Base-by-base conservation (phyloP, 768 basidiomycete genomes). In the Hygrophoropsis aurantiaca region DNA sequence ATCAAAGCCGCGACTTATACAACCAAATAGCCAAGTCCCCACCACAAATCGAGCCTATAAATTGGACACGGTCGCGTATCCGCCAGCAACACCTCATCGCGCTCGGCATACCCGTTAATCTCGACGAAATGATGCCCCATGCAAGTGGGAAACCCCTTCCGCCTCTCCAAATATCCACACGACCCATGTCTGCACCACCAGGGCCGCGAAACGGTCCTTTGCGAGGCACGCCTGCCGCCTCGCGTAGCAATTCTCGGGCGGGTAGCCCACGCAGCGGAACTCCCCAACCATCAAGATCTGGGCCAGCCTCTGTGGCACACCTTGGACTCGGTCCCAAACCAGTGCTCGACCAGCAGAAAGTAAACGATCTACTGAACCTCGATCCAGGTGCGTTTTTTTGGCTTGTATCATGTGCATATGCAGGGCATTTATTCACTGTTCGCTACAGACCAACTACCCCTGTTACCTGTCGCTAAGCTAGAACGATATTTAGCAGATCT, bases 51-150 rank as follows among this genome's bases (percentile, higher is more conserved):
- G 84, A 87, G 61, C 85, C 90, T n/a, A 84, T 92, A 44, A 94
- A 90, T 57, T 97, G 94, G 94, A 94, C 84, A 42, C 85, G 92
- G 39, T 95, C 93, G 47, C 81, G 89, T 36, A 93, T 92, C 61
- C 81, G 94, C 46, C 74, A 93, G 40, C 91, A 93, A 60, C 91
- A 97, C 58, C 74, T 97, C 40, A 95, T 95, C 50, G 70, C 90
- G 11, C 81, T 97, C 20, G 94, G 94, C 19, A 85, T 97, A 38
- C 94, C 94, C 3, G 90, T 97, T 43, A 97, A 97, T 60, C 74
- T 97, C 5, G 94, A 97, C 61, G 94, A 97, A 70, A 84, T 95
- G 7, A 71, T 90, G 41, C 87, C 89, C 2, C 81, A 78, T 39
- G 73, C 78, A 7, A 79, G 73, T 49, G 77, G 78, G 36, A 85